These are phyloP conservation scores for Fonsecaea pugnacius DNA, from an alignment of 2,329 filamentous ascomycete species.

Conservation along the genomic window DNA sequence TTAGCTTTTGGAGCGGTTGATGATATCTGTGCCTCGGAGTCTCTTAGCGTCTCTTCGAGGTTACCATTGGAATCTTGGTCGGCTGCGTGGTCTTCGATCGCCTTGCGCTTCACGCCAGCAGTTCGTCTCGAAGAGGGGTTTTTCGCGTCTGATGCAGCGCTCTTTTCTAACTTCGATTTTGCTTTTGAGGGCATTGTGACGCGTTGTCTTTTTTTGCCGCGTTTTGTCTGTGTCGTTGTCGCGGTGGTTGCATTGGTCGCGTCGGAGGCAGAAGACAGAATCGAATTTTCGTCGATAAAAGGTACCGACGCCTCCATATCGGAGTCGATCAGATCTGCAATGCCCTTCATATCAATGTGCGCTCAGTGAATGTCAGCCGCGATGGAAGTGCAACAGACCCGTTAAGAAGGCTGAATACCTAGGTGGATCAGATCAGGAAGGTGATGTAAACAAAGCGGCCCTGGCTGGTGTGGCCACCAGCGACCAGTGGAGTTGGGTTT, in stretches of 20 bases:
- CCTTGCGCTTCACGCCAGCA: conserved; percentile 40
- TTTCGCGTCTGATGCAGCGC: conserved; percentile 48
- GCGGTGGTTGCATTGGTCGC: conserved; percentile 32
- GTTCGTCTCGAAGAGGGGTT: conserved; percentile 50
- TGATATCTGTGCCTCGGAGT: conserved; percentile 39
- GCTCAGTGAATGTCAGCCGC: neutral
- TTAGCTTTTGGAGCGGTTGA: conserved; percentile 30
- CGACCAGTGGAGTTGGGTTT: neutral
- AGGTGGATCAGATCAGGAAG: conserved; percentile 8
- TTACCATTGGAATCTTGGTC: conserved; percentile 45
- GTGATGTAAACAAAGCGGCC: conserved; percentile 10
- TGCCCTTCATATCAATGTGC: conserved; percentile 39
- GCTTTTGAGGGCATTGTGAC: conserved; percentile 42
- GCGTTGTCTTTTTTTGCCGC: conserved; percentile 32
- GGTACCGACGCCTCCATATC: conserved; percentile 50
- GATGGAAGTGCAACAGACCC: neutral
- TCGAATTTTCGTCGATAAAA: conserved; percentile 41
- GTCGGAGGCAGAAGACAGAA: conserved; percentile 35
- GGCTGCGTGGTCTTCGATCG: conserved; percentile 47
- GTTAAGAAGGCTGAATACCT: neutral
- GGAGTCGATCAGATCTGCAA: conserved; percentile 54
- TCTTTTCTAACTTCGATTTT: conserved; percentile 46
- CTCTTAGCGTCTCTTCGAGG: conserved; percentile 43
- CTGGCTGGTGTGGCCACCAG: neutral
- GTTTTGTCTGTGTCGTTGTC: conserved; percentile 32